Evolutionary conservation across 805 yeast species (phyloP).

Genomic region (Kodamaea kaohsiungensis): DNA sequence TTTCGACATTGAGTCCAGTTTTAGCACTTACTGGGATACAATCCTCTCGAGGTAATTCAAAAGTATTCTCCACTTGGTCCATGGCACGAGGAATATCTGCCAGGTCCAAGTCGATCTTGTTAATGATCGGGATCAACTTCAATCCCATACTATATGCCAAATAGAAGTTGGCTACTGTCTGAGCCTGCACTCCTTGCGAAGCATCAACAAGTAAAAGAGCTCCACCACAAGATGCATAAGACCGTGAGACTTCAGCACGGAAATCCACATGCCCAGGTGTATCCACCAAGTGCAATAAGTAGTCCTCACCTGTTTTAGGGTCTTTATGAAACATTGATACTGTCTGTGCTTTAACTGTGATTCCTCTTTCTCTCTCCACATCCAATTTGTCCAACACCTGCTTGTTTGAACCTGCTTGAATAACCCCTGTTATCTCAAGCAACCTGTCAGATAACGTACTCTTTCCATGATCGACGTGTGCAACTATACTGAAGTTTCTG

Average conservation of each 20-base stretch:
- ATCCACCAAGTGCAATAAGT: conserved; percentile 85
- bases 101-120: conserved; percentile 85
- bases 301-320: conserved; percentile 63
- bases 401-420: conserved; percentile 69
- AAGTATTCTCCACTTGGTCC: conserved; percentile 82
- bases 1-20: conserved; percentile 78
- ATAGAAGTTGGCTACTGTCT: conserved; percentile 95
- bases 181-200: conserved; percentile 95
- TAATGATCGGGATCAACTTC: conserved; percentile 82
- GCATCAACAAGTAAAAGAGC: conserved; percentile 91
- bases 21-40: conserved; percentile 89
- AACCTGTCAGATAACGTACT: conserved; percentile 88
- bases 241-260: conserved; percentile 87
- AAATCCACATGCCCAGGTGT: conserved; percentile 99
- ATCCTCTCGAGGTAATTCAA: conserved; percentile 74
- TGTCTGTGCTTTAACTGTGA: conserved; percentile 96
- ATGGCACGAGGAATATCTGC: conserved; percentile 81
- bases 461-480: conserved; percentile 91
- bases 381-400: conserved; percentile 91
- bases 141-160: conserved; percentile 85
- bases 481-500: conserved; percentile 91
- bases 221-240: conserved; percentile 96
- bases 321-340: conserved; percentile 84
- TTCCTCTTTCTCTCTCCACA: conserved; percentile 95
- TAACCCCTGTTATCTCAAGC: conserved; percentile 86